These are phyloP conservation scores for Fusarium cicatricum DNA, from an alignment of 2,329 filamentous ascomycete species.

Conservation along the genomic window DNA sequence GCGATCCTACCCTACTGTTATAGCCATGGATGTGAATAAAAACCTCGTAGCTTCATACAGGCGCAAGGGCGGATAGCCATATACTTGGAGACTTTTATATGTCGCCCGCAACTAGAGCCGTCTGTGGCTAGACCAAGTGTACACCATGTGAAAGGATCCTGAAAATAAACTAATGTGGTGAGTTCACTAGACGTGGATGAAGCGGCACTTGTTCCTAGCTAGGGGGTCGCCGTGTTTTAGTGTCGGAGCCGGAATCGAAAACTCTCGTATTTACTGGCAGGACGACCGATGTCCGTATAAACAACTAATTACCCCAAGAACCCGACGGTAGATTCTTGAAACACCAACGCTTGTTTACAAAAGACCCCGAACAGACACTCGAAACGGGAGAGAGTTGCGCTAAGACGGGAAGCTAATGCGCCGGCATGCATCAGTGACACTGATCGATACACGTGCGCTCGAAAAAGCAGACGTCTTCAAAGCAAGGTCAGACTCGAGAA, in stretches of 20 bases:
- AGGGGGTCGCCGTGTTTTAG: not conserved
- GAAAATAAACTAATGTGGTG: too few relatives aligned
- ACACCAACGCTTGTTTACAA: constrained; percentile 12
- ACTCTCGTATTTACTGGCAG: not conserved
- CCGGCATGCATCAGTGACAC: too few relatives aligned
- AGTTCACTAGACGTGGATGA: too few relatives aligned
- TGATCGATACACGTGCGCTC: not conserved
- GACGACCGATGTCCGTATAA: not conserved
- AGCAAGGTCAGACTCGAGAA: not conserved
- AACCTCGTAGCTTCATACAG: constrained; percentile 26
- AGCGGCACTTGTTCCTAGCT: not conserved
- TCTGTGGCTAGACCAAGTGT: too few relatives aligned
- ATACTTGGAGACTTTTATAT: too few relatives aligned
- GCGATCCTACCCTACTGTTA: constrained; percentile 26
- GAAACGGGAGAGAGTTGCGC: constrained; percentile 18
- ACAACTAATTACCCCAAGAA: not conserved
- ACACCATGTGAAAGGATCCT: too few relatives aligned
- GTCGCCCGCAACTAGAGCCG: too few relatives aligned
- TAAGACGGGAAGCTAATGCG: not conserved
- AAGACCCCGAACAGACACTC: constrained; percentile 20
- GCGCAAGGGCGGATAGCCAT: not conserved
- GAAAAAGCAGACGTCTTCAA: not conserved
- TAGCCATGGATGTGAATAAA: constrained; percentile 14
- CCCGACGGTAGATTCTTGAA: not conserved
- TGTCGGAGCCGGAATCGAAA: not conserved